Evolutionary conservation across 2,329 filamentous ascomycete species (phyloP).

Genomic region (Ascochyta clinopodiicola): DNA sequence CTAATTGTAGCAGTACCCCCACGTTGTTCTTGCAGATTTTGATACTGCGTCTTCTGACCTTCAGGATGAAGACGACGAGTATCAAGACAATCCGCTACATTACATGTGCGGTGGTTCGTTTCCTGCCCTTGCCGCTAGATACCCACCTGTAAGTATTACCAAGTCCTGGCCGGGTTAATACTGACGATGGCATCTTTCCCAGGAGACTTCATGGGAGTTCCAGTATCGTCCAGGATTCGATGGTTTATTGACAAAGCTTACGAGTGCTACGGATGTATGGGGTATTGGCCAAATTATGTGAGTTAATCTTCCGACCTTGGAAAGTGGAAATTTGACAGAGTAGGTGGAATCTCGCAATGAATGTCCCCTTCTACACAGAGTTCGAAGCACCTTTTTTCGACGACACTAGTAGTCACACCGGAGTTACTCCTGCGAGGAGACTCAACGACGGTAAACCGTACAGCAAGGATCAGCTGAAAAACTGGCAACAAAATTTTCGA

Average conservation of each 20-base stretch:
- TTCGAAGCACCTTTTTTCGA: constrained; percentile 1
- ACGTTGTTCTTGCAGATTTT: constrained; percentile 8
- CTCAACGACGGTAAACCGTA: background rate
- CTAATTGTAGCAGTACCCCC: background rate
- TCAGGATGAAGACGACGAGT: background rate
- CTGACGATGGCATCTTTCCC: background rate
- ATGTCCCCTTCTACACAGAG: background rate
- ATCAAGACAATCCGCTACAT: constrained; percentile 9
- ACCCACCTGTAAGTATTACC: background rate
- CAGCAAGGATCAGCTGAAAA: background rate
- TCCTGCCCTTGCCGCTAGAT: background rate
- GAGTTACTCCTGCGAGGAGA: background rate
- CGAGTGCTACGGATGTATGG: constrained; percentile 3
- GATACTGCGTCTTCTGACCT: constrained; percentile 13
- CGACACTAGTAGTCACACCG: background rate
- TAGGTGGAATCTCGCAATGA: constrained; percentile 2
- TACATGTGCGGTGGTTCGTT: background rate
- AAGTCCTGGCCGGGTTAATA: no score
- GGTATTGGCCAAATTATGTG: constrained; percentile 7
- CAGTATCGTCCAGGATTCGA: background rate
- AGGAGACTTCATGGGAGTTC: background rate
- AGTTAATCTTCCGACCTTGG: background rate
- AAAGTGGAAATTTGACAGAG: background rate
- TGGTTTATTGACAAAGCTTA: background rate
- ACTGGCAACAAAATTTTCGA: background rate